Conservation (phyloP, 148 eudicot genomes). For the Gaultheria prostrata region DNA sequence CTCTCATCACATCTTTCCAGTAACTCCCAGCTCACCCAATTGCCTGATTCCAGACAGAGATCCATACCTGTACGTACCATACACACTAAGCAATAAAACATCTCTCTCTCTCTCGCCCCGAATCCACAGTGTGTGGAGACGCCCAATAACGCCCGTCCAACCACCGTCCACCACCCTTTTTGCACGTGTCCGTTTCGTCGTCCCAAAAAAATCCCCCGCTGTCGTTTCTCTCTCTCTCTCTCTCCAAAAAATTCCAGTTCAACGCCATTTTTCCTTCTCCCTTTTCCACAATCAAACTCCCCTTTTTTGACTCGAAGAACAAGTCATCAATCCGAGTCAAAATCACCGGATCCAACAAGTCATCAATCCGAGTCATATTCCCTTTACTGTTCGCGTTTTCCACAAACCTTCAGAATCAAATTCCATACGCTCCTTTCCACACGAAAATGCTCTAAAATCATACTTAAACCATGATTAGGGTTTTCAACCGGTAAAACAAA, state of each 20-base stretch:
- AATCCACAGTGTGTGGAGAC: constrained; percentile 5
- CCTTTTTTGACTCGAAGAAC: constrained; percentile 14
- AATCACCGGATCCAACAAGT: background rate
- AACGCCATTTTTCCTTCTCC: background rate
- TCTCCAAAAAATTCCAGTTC: background rate
- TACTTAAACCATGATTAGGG: constrained; percentile 2
- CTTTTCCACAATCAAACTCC: background rate
- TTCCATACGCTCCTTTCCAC: background rate
- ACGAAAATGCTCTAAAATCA: background rate
- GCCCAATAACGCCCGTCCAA: background rate
- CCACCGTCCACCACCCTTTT: background rate
- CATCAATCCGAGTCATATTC: background rate
- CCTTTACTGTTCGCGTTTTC: constrained; percentile 12
- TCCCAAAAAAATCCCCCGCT: too few relatives aligned
- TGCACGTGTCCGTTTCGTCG: background rate
- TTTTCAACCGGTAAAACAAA: background rate
- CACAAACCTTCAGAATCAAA: constrained; percentile 5
- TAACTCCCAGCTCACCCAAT: background rate
- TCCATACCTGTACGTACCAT: background rate
- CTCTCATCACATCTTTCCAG: background rate
- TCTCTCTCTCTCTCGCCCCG: background rate
- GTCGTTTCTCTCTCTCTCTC: background rate
- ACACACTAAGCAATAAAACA: too few relatives aligned
- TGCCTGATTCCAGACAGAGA: background rate
- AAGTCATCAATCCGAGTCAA: background rate